phyloP scores from a whole-genome alignment of 2,329 filamentous ascomycete species.

The Orbilia oligospora region DNA sequence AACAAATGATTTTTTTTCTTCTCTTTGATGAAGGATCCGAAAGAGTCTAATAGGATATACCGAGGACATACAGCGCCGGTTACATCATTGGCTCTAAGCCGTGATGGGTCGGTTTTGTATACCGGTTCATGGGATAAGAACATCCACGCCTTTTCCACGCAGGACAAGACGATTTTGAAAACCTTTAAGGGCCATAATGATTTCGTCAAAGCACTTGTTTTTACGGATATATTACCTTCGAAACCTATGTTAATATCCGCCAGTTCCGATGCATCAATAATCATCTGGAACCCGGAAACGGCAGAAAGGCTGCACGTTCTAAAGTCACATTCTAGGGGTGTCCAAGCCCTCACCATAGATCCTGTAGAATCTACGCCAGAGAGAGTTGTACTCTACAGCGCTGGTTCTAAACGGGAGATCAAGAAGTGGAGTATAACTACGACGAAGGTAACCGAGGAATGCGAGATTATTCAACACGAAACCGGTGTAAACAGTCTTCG shows the following conservation, averaged over 20 bases:
- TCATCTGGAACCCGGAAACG: constrained; percentile 83
- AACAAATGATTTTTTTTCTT: constrained; percentile 64
- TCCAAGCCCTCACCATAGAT: constrained; percentile 85
- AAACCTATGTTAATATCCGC: constrained; percentile 76
- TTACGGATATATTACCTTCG: constrained; percentile 35
- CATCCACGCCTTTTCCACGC: constrained; percentile 85
- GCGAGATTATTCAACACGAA: constrained; percentile 81
- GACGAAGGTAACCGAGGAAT: constrained; percentile 67
- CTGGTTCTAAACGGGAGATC: constrained; percentile 84
- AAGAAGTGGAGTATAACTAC: constrained; percentile 79
- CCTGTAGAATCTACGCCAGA: constrained; percentile 72
- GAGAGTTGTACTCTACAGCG: constrained; percentile 78
- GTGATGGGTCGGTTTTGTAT: constrained; percentile 75
- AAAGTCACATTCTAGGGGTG: constrained; percentile 82
- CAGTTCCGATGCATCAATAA: constrained; percentile 82
- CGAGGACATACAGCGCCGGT: constrained; percentile 84
- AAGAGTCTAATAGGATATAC: constrained; percentile 68
- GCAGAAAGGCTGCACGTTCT: constrained; percentile 80
- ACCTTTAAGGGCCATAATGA: constrained; percentile 84
- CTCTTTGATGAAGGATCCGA: constrained; percentile 62
- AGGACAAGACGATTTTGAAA: constrained; percentile 71
- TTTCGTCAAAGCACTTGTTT: constrained; percentile 87
- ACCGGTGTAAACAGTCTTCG: constrained; percentile 87
- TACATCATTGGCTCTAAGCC: constrained; percentile 79
- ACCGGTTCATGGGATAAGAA: constrained; percentile 96